Percentiles rank a stretch among this genome's conserved stretches.
Conservation (phyloP, 129 eudicot genomes). For the Artemisia annua region DNA sequence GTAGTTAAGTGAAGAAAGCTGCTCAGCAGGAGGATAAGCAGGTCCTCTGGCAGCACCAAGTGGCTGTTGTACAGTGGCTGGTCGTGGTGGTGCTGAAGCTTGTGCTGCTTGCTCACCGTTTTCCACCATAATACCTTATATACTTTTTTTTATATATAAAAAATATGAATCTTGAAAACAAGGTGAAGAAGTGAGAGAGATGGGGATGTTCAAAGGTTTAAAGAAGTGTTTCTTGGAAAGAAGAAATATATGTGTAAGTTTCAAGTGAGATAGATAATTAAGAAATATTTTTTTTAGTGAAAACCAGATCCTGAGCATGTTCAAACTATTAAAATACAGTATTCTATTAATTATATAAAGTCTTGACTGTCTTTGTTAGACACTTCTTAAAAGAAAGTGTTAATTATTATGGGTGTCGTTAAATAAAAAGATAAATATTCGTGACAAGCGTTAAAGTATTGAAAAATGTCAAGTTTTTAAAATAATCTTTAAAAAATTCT, state of each 20-base stretch:
- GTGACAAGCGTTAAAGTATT: no score
- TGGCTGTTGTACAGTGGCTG: constrained; percentile 50
- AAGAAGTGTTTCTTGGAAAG: constrained; percentile 30
- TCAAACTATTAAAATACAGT: constrained; percentile 30
- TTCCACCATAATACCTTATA: constrained; percentile 47
- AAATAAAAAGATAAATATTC: no score
- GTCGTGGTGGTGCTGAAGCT: constrained; percentile 33
- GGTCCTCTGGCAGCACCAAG: constrained; percentile 84
- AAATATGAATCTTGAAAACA: constrained; percentile 26
- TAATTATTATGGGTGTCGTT: no score
- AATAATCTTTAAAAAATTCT: no score
- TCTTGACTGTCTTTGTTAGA: no score
- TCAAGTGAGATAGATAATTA: constrained; percentile 15
- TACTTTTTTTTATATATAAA: no score
- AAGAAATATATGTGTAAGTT: constrained; percentile 25
- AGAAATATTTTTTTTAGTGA: neutral
- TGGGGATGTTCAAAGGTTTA: constrained; percentile 8
- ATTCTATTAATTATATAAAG: no score
- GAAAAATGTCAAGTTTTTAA: no score
- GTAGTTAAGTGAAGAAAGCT: constrained; percentile 70
- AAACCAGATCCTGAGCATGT: constrained; percentile 38
- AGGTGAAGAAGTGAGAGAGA: constrained; percentile 4
- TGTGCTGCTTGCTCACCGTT: constrained; percentile 46
- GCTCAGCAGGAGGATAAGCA: constrained; percentile 73
- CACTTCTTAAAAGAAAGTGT: no score